Evolutionary conservation across 768 basidiomycete species (phyloP).

Genomic region (Infundibulicybe gibba): DNA sequence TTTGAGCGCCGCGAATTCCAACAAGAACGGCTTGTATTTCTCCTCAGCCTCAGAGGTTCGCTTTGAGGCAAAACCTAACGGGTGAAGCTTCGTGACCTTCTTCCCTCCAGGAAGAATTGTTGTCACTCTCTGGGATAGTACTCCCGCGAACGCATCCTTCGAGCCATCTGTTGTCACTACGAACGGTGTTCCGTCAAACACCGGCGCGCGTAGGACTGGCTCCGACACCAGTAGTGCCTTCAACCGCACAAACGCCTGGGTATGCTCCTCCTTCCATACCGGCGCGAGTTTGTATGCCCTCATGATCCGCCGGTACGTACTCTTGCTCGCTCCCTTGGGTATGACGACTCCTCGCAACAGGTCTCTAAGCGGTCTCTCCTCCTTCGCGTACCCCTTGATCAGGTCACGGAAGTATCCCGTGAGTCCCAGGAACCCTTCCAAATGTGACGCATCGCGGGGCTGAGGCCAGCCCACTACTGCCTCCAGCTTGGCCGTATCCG

Average conservation of each 20-base stretch:
- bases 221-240: slow-evolving; percentile 18
- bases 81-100: too few species aligned
- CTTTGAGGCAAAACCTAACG: too few species aligned
- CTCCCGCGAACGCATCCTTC: slow-evolving; percentile 15
- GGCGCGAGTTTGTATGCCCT: not conserved
- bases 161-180: slow-evolving; percentile 33
- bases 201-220: slow-evolving; percentile 17
- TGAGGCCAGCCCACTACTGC: slow-evolving; percentile 21
- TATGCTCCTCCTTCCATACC: slow-evolving; percentile 14
- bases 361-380: slow-evolving; percentile 14
- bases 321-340: slow-evolving; percentile 1
- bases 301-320: slow-evolving; percentile 11
- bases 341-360: slow-evolving; percentile 14
- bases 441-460: slow-evolving; percentile 18
- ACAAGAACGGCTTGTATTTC: too few species aligned
- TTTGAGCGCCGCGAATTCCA: too few species aligned
- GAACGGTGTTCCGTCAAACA: slow-evolving; percentile 26
- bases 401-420: slow-evolving; percentile 25
- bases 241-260: slow-evolving; percentile 18
- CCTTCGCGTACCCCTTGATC: slow-evolving; percentile 23
- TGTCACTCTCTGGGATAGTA: too few species aligned
- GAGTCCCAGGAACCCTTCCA: slow-evolving; percentile 22
- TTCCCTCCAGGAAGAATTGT: too few species aligned
- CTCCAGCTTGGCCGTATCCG: slow-evolving; percentile 23
- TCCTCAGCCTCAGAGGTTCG: too few species aligned